Evolutionary conservation across 2,329 filamentous ascomycete species (phyloP).

Genomic region (Diaporthe destruens): DNA sequence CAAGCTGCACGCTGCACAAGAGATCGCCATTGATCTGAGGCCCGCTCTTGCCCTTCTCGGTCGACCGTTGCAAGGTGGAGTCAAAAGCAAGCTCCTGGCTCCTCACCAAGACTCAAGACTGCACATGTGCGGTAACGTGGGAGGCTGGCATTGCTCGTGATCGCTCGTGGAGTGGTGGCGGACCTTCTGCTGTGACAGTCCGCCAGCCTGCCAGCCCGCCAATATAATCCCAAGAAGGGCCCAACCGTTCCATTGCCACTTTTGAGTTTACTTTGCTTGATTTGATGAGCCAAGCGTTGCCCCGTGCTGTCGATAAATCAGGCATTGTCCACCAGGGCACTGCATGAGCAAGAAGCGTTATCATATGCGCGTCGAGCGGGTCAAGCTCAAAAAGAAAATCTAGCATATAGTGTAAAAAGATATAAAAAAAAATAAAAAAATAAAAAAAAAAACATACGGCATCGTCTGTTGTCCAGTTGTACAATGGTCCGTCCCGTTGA

Average conservation of each 20-base stretch:
- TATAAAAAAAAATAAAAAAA: too few species aligned
- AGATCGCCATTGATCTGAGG: slow-evolving; percentile 34
- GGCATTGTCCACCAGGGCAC: neutral
- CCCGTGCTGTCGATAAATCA: neutral
- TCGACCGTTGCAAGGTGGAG: slow-evolving; percentile 24
- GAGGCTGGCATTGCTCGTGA: slow-evolving; percentile 4
- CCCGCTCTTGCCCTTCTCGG: slow-evolving; percentile 23
- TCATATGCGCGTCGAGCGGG: slow-evolving; percentile 26
- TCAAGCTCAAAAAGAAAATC: neutral
- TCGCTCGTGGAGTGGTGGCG: slow-evolving; percentile 1
- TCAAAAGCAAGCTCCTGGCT: slow-evolving; percentile 26
- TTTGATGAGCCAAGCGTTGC: slow-evolving; percentile 14
- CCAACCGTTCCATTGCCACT: slow-evolving; percentile 1
- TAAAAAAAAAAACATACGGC: neutral
- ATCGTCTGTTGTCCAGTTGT: slow-evolving; percentile 3
- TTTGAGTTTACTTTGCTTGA: slow-evolving; percentile 22
- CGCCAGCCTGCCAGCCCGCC: neutral
- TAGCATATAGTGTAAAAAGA: too few species aligned
- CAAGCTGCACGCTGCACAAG: slow-evolving; percentile 25
- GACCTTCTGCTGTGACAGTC: neutral
- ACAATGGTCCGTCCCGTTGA: slow-evolving; percentile 6
- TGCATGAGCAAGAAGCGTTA: neutral
- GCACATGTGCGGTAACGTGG: slow-evolving; percentile 3
- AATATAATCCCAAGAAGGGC: slow-evolving; percentile 25
- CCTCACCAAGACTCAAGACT: slow-evolving; percentile 2